Evolutionary conservation across 2,329 filamentous ascomycete genomes (phyloP).

Genomic region (Clathrospora elynae): DNA sequence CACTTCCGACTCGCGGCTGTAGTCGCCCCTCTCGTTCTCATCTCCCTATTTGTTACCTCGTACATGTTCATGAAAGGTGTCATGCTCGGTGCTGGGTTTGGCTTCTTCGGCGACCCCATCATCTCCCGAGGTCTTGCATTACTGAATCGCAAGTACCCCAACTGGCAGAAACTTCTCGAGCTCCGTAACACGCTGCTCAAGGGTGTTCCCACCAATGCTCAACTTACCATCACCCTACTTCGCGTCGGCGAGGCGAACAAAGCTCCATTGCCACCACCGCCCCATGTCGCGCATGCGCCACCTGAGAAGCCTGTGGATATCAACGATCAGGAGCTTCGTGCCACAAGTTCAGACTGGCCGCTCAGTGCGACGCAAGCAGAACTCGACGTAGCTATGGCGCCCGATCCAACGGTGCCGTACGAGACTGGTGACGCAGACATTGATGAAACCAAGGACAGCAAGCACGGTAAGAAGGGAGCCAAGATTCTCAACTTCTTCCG

Average conservation of each 20-base stretch:
- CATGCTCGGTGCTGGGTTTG: slow-evolving; percentile 71
- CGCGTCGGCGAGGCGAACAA: slow-evolving; percentile 82
- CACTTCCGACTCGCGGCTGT: slow-evolving; percentile 54
- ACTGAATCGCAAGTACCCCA: slow-evolving; percentile 66
- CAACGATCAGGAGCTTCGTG: slow-evolving; percentile 56
- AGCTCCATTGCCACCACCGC: slow-evolving; percentile 71
- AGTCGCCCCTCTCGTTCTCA: slow-evolving; percentile 51
- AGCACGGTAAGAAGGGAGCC: slow-evolving; percentile 55
- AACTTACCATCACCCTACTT: slow-evolving; percentile 78
- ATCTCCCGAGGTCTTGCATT: slow-evolving; percentile 64
- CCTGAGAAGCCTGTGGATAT: slow-evolving; percentile 58
- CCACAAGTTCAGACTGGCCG: slow-evolving; percentile 59
- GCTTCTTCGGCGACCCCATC: slow-evolving; percentile 80
- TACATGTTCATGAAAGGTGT: slow-evolving; percentile 65
- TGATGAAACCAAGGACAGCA: slow-evolving; percentile 53
- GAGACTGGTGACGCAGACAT: slow-evolving; percentile 60
- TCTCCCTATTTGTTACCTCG: slow-evolving; percentile 54
- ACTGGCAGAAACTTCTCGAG: slow-evolving; percentile 77
- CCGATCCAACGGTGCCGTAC: slow-evolving; percentile 54
- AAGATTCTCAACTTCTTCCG: slow-evolving; percentile 70
- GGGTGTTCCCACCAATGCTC: slow-evolving; percentile 84
- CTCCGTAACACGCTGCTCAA: slow-evolving; percentile 77
- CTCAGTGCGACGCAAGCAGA: slow-evolving; percentile 69
- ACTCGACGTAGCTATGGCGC: slow-evolving; percentile 63
- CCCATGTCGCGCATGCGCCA: slow-evolving; percentile 52